phyloP scores from a whole-genome alignment of 2,329 filamentous ascomycete species.

The Cordyceps sp. region DNA sequence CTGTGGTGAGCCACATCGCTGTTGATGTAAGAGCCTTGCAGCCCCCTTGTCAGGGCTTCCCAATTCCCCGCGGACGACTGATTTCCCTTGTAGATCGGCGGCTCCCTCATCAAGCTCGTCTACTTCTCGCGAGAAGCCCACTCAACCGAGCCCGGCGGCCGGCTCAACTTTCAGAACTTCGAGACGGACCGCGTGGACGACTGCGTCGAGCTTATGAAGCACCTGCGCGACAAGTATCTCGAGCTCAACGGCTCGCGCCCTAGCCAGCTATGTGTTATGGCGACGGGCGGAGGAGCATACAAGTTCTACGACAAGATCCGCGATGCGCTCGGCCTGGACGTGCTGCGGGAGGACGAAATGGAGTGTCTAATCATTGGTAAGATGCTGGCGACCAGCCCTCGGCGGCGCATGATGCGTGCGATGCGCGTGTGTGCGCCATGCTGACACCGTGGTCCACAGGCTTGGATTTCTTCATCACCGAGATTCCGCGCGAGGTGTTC shows the following conservation, averaged over 20 bases:
- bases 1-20: slow-evolving; percentile 89
- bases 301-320: slow-evolving; percentile 92
- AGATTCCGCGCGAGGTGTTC: slow-evolving; percentile 93
- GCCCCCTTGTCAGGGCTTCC: not conserved
- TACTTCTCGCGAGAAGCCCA: slow-evolving; percentile 87
- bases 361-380: slow-evolving; percentile 88
- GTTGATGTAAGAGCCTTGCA: slow-evolving; percentile 50
- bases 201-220: slow-evolving; percentile 80
- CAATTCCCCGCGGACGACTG: not conserved
- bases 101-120: slow-evolving; percentile 87
- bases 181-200: slow-evolving; percentile 90
- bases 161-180: slow-evolving; percentile 89
- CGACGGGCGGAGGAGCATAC: slow-evolving; percentile 87
- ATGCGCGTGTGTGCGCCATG: too few species aligned
- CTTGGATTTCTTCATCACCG: slow-evolving; percentile 96
- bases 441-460: slow-evolving; percentile 29
- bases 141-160: slow-evolving; percentile 65
- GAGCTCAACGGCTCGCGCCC: slow-evolving; percentile 55
- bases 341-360: slow-evolving; percentile 93
- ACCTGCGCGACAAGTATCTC: slow-evolving; percentile 69
- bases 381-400: slow-evolving; percentile 4
- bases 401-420: too few species aligned
- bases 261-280: slow-evolving; percentile 75
- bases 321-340: slow-evolving; percentile 69
- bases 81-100: slow-evolving; percentile 56